Percentiles rank a stretch among this genome's conserved stretches.
These are phyloP conservation scores for Nigrospora oryzae DNA, from an alignment of 2,329 filamentous ascomycete species.

Conservation along the genomic window DNA sequence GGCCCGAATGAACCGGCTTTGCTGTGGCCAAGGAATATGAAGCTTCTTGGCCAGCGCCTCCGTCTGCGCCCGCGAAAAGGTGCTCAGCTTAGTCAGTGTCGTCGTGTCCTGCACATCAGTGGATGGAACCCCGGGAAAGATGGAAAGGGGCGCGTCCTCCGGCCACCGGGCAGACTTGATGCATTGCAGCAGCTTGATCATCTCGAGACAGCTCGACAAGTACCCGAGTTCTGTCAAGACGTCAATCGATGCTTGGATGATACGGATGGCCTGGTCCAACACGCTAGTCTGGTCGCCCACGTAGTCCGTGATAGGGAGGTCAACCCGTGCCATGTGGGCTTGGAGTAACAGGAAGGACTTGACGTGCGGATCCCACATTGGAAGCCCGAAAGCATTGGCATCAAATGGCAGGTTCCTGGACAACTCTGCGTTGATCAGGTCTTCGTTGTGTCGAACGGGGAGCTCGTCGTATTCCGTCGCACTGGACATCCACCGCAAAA, in stretches of 20 bases:
- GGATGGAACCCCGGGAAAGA: slow-evolving; percentile 64
- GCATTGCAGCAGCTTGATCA: slow-evolving; percentile 81
- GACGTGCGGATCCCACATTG: slow-evolving; percentile 98
- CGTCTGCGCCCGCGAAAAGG: slow-evolving; percentile 10
- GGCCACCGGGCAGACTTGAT: slow-evolving; percentile 94
- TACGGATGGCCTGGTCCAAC: slow-evolving; percentile 91
- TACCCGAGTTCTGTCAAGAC: slow-evolving; percentile 85
- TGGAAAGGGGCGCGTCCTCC: slow-evolving; percentile 66
- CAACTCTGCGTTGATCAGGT: slow-evolving; percentile 89
- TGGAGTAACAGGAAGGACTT: slow-evolving; percentile 92
- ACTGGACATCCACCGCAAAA: slow-evolving; percentile 82
- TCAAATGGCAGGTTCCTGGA: slow-evolving; percentile 68
- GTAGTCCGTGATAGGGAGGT: slow-evolving; percentile 92
- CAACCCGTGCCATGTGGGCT: slow-evolving; percentile 87
- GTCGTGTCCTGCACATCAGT: slow-evolving; percentile 27
- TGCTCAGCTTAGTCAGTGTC: slow-evolving; percentile 29
- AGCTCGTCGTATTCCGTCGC: slow-evolving; percentile 97
- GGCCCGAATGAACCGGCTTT: slow-evolving; percentile 47
- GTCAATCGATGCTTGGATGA: slow-evolving; percentile 91
- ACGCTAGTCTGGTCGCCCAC: slow-evolving; percentile 88
- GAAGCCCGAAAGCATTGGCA: slow-evolving; percentile 56
- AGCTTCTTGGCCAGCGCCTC: slow-evolving; percentile 40
- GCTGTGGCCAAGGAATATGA: slow-evolving; percentile 33
- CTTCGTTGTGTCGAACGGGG: slow-evolving; percentile 95
- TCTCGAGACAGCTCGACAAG: slow-evolving; percentile 66